Conservation (phyloP, 768 basidiomycete species). For the Clitopilus passeckerianus region DNA sequence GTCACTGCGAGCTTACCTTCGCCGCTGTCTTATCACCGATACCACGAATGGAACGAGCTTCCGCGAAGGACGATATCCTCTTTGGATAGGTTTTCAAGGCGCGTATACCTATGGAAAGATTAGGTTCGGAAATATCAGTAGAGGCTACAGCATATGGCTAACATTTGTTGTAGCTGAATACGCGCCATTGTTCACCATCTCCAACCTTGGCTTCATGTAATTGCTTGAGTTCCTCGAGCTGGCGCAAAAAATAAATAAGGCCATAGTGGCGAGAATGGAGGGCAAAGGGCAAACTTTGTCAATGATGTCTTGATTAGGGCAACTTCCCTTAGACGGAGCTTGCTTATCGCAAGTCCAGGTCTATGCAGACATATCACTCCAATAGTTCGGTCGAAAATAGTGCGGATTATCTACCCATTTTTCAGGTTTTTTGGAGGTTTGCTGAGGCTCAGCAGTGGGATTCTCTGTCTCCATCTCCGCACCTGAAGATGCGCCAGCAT, state of each 20-base stretch:
- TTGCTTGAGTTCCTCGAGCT: slow-evolving; percentile 65
- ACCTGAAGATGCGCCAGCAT: slow-evolving; percentile 22
- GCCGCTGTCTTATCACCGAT: slow-evolving; percentile 72
- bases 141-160: slow-evolving; percentile 9
- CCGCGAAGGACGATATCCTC: slow-evolving; percentile 50
- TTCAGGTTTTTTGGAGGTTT: not conserved
- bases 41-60: slow-evolving; percentile 56
- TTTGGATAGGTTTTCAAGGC: slow-evolving; percentile 50
- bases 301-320: slow-evolving; percentile 68
- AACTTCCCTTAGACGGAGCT: slow-evolving; percentile 24
- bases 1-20: slow-evolving; percentile 39
- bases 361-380: slow-evolving; percentile 23
- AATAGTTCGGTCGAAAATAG: not conserved
- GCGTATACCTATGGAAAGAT: slow-evolving; percentile 43
- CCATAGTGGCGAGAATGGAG: not conserved
- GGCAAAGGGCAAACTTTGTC: slow-evolving; percentile 47
- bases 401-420: not conserved
- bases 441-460: not conserved
- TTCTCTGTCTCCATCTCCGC: slow-evolving; percentile 8
- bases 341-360: slow-evolving; percentile 66
- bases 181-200: slow-evolving; percentile 66
- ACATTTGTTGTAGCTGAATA: slow-evolving; percentile 65
- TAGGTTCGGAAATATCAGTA: not conserved
- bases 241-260: not conserved
- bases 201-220: slow-evolving; percentile 59